phyloP scores from a whole-genome alignment of 2,329 filamentous ascomycete species.

The Thyridium curvatum region DNA sequence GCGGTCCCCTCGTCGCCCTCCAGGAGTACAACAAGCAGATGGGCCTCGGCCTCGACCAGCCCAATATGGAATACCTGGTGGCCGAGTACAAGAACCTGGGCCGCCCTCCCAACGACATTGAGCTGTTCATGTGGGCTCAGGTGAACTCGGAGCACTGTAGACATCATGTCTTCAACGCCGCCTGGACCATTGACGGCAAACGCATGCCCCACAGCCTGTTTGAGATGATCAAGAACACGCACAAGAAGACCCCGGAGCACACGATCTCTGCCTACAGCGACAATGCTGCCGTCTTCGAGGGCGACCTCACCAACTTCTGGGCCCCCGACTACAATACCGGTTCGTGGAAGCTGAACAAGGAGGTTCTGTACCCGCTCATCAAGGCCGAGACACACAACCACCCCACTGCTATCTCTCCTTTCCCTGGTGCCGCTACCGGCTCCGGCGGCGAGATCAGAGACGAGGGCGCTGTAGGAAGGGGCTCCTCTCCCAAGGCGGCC shows the following conservation, averaged over 20 bases:
- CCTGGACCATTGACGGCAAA: constrained; percentile 88
- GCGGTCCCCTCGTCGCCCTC: constrained; percentile 63
- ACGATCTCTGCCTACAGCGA: constrained; percentile 97
- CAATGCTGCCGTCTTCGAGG: constrained; percentile 88
- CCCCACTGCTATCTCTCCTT: constrained; percentile 90
- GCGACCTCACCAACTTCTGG: constrained; percentile 71
- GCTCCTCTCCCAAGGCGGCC: constrained; percentile 88
- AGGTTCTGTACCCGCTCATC: constrained; percentile 78
- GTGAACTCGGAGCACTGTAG: constrained; percentile 94
- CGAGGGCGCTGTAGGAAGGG: constrained; percentile 87
- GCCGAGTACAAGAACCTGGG: constrained; percentile 66
- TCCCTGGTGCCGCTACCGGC: constrained; percentile 87
- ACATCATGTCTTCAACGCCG: constrained; percentile 91
- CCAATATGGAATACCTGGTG: constrained; percentile 92
- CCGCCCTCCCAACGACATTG: constrained; percentile 74
- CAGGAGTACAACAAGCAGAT: constrained; percentile 77
- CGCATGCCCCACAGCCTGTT: constrained; percentile 78
- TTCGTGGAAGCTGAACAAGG: constrained; percentile 81
- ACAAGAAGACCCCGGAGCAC: constrained; percentile 71
- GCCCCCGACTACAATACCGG: constrained; percentile 81
- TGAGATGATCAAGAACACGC: constrained; percentile 93
- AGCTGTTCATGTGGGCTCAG: constrained; percentile 99
- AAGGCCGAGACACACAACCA: constrained; percentile 99
- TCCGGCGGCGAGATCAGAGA: constrained; percentile 94
- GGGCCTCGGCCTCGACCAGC: constrained; percentile 79